Evolutionary conservation across 805 yeast genomes (phyloP).

Genomic region (Myxozyma neglecta): DNA sequence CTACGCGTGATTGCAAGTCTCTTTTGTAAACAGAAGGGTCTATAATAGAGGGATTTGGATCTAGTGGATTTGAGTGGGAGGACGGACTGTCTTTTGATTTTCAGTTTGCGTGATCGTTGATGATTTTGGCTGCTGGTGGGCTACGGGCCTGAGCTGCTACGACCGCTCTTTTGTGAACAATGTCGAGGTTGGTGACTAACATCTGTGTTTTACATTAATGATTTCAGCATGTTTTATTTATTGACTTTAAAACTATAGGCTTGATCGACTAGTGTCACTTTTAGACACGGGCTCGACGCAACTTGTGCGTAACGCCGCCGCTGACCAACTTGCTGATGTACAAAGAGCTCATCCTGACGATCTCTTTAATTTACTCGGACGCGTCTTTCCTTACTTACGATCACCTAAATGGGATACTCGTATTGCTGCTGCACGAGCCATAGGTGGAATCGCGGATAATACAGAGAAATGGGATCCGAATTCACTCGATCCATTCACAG

Average conservation of each 20-base stretch:
- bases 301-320: conserved; percentile 91
- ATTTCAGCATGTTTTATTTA: neutral
- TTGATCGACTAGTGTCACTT: conserved; percentile 56
- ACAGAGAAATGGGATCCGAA: conserved; percentile 86
- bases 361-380: conserved; percentile 71
- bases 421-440: conserved; percentile 88
- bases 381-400: conserved; percentile 86
- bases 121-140: neutral
- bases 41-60: too few relatives aligned
- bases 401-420: conserved; percentile 94
- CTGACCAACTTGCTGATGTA: conserved; percentile 91
- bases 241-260: conserved; percentile 45
- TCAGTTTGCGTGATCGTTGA: neutral
- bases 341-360: conserved; percentile 96
- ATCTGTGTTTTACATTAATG: too few relatives aligned
- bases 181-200: conserved; percentile 21
- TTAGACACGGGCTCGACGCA: conserved; percentile 95
- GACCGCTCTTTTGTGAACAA: neutral
- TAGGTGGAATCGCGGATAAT: conserved; percentile 86
- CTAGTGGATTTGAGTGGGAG: neutral
- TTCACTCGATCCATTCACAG: conserved; percentile 15
- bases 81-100: neutral
- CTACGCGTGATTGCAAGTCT: neutral
- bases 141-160: conserved; percentile 10
- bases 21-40: neutral